Base-by-base conservation (phyloP, 2,329 filamentous ascomycete genomes). In the Cercospora sp. region DNA sequence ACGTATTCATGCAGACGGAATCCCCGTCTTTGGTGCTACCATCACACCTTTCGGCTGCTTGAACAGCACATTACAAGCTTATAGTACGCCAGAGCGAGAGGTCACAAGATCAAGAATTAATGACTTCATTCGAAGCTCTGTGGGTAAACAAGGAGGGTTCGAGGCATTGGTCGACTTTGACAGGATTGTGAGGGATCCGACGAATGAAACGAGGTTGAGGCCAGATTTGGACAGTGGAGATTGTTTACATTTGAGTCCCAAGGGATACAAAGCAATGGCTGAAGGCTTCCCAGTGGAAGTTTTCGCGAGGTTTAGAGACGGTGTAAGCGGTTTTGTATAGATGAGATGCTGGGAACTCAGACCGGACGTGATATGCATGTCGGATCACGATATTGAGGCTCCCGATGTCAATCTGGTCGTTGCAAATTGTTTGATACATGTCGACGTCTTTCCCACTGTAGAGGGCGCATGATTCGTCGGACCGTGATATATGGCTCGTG, bases 161-260 rank as follows among this genome's bases (percentile, higher is more conserved):
- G 87, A 90, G 71, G 84, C 81, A 0, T 83, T 88, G 3, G 77
- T 90, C 28, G 89, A 91, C 75, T 90, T 91, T 72, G 87, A 89
- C 72, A 80, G 76, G 42, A 77, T 87, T 13, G 72, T 90, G 39
- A 82, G 84, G 10, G 83, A 90, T 75, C 80, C 83, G 13, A 77
- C 77, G 3, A 81, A 83, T 30, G 78, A 79, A 20, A 83, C 81
- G n/a, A 80, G 83, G 73, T 73, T 91, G 75, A 81, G 80, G 23
- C 74, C 76, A 12, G 74, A 81, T 67, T 89, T 83, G 71, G 84
- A 91, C 71, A 83, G 84, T 0, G 89, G 89, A 0, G 89, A 91
- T 77, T 88, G 88, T 75, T 75, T 91, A 74, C 89, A 91, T 80
- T 86, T 87, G 0, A 89, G 85, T 75, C 83, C 83, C 0, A 79